Percentiles rank a stretch among this genome's conserved stretches.
phyloP scores from a whole-genome alignment of 2,329 filamentous ascomycete species.

The Fusarium guadeloupense region DNA sequence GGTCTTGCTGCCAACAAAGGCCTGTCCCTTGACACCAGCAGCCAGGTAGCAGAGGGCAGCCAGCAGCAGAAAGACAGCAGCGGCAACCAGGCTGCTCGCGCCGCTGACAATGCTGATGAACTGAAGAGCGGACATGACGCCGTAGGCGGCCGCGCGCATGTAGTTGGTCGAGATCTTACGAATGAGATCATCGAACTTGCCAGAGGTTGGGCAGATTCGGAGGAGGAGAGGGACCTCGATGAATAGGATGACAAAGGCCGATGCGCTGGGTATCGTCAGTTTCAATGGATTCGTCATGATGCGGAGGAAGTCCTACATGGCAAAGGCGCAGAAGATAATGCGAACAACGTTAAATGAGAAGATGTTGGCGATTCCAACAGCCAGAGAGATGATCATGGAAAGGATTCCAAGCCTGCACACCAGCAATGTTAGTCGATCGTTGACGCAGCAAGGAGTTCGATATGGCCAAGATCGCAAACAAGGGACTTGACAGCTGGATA shows the following conservation, averaged over 20 bases:
- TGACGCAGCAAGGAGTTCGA: constrained; percentile 6
- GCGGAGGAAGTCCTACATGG: constrained; percentile 57
- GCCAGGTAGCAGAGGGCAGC: constrained; percentile 83
- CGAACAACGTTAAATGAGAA: constrained; percentile 62
- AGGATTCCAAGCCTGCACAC: constrained; percentile 70
- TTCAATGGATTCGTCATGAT: neutral
- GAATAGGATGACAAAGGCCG: constrained; percentile 79
- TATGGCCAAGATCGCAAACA: constrained; percentile 9
- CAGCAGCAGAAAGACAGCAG: constrained; percentile 80
- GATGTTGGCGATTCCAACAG: constrained; percentile 73
- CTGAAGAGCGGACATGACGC: constrained; percentile 80
- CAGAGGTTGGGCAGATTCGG: constrained; percentile 95
- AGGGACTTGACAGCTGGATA: constrained; percentile 16
- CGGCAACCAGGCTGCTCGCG: constrained; percentile 81
- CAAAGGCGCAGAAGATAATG: constrained; percentile 63
- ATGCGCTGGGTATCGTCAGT: constrained; percentile 61
- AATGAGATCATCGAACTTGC: constrained; percentile 87
- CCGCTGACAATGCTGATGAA: constrained; percentile 78
- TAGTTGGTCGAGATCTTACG: constrained; percentile 95
- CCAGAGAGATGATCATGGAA: constrained; percentile 76
- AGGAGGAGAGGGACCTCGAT: constrained; percentile 93
- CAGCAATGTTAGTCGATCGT: constrained; percentile 18
- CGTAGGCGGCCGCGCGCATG: constrained; percentile 91
- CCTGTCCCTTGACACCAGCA: constrained; percentile 83
- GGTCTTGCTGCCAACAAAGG: constrained; percentile 93